Conservation (phyloP, 192 early-diverging fungal species). For the Coemansia sp. region DNA sequence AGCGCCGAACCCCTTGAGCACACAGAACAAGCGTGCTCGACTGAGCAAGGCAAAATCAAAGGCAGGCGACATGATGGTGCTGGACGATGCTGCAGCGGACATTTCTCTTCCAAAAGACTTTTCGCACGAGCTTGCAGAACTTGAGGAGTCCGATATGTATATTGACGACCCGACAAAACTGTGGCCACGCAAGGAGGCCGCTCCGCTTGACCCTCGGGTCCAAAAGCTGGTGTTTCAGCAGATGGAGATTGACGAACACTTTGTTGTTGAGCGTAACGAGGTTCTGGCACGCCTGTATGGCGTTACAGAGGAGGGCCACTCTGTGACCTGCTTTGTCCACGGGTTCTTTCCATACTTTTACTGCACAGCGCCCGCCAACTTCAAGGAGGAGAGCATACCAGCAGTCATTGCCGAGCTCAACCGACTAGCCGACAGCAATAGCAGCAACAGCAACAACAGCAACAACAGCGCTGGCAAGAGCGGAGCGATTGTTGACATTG, state of each 20-base stretch:
- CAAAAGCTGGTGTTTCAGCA: constrained; percentile 84
- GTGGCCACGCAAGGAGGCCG: constrained; percentile 36
- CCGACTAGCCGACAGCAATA: constrained; percentile 32
- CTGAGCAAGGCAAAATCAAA: constrained; percentile 33
- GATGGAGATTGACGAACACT: constrained; percentile 90
- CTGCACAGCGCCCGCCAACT: constrained; percentile 82
- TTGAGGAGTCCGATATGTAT: constrained; percentile 33
- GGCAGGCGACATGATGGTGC: constrained; percentile 19
- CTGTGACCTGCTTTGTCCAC: constrained; percentile 86
- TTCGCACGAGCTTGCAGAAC: constrained; percentile 49
- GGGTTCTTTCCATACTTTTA: constrained; percentile 95
- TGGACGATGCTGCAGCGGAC: constrained; percentile 17
- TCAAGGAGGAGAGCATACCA: constrained; percentile 62
- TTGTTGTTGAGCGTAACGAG: constrained; percentile 48
- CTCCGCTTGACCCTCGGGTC: constrained; percentile 24
- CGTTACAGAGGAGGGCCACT: constrained; percentile 86
- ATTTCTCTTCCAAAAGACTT: constrained; percentile 46
- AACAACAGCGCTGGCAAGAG: constrained; percentile 4
- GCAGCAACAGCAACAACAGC: constrained; percentile 30
- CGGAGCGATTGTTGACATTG: constrained; percentile 42
- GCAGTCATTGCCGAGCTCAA: constrained; percentile 43
- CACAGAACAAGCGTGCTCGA: constrained; percentile 42
- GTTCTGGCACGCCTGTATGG: constrained; percentile 83
- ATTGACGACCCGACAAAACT: constrained; percentile 23
- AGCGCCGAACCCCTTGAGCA: constrained; percentile 17